Base-by-base conservation (phyloP, 2,329 filamentous ascomycete species). In the Alternaria triticimaculans region DNA sequence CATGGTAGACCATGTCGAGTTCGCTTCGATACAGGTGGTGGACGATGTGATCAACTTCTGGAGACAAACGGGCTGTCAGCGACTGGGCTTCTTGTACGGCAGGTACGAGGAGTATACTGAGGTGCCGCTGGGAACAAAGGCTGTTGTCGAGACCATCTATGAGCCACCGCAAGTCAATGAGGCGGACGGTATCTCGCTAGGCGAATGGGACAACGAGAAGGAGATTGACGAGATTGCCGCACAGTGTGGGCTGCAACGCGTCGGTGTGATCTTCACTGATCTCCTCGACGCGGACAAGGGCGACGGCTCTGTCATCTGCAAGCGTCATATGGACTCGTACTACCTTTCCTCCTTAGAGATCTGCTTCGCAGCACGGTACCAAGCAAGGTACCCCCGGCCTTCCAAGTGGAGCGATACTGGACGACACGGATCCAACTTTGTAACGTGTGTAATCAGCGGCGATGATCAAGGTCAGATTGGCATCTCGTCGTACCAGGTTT, bases 1-100 rank as follows among this genome's bases (percentile, higher is more conserved):
- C 55, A 97, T 96, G 92, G 94, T 99, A 4, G 96, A 99, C 75
- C 96, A 99, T 79, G 96, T 99, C 67, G 96, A 99, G 80, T 98
- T 99, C 77, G 90, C 95, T 2, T 90, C 92, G 1, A 90, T 93
- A 4, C 86, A 89, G 58, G 88, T 98, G 33, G 92, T 98, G 72
- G 92, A 99, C 77, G 89, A 88, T n/a, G 89, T 98, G 60, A 89
- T 99, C 68, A 90, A 97, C 74, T 92, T 95, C 62, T 99, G 96
- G 95, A 88, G 96, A 71, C 90, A 88, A 69, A 94, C 92, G 2
- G 95, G 94, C 5, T 83, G 87, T 26, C 96, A 99, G 78, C 88
- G 96, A 44, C 80, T 98, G 50, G 96, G 95, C 6, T 97, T 94
- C 74, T 83, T 99, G 6, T 99, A 98, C 72, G 96, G 96, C 18